A percentile compares a stretch with the other conserved stretches of the same genome.
Conservation (phyloP, 139 green algal genomes). For the Desmodesmus armatus region DNA sequence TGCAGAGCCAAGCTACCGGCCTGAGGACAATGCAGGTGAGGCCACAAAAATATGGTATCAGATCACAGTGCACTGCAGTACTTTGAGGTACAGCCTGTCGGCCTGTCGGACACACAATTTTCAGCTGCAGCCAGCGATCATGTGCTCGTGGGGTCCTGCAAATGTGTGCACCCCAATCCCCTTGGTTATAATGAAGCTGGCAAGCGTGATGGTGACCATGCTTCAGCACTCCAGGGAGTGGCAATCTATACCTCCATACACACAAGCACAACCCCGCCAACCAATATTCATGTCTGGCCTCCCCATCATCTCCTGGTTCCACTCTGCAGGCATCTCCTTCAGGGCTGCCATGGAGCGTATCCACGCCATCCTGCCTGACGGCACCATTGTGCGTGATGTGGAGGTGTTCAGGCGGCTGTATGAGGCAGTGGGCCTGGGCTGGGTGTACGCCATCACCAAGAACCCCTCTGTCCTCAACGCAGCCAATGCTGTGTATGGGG, state of each 20-base stretch:
- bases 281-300: not conserved
- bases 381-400: conserved; percentile 81
- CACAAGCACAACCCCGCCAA: no score
- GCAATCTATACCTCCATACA: no score
- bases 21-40: conserved; percentile 81
- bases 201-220: no score
- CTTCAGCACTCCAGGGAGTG: no score
- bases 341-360: conserved; percentile 93
- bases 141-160: no score
- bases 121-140: no score
- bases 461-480: not conserved
- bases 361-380: conserved; percentile 88
- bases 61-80: no score
- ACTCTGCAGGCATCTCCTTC: conserved; percentile 36
- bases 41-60: no score
- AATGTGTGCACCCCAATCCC: no score
- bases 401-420: conserved; percentile 89
- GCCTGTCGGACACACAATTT: no score
- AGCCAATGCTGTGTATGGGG: conserved; percentile 81
- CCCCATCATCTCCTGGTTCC: not conserved
- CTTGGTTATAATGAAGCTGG: no score
- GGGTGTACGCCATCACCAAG: conserved; percentile 91
- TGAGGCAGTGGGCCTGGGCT: conserved; percentile 92
- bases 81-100: no score
- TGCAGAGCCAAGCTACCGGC: conserved; percentile 66